Base-by-base conservation (phyloP, 1,284 basidiomycete genomes). In the Lentinula novae-zelandiae region DNA sequence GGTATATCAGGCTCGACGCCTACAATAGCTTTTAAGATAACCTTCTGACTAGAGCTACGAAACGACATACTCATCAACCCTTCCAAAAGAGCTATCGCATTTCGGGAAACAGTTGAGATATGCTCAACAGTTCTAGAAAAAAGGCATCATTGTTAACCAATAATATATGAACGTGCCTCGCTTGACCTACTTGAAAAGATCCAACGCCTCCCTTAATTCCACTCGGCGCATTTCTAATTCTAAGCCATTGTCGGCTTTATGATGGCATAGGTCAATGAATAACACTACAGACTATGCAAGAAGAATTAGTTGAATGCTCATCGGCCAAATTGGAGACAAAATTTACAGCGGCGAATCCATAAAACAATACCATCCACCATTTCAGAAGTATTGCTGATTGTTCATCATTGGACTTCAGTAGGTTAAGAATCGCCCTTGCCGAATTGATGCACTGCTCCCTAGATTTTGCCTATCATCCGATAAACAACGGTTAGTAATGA, bases 301-400 rank as follows among this genome's bases (percentile, higher is more conserved):
- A 48, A 22, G 17, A 15, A 53, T 22, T 20, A 4, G 53, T 31
- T 5, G 38, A 38, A 46, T 46, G 7, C 5, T 17, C 6, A 13
- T 57, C 13, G 9, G 40, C 39, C n/a, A 33, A 31, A 61, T 36
- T 38, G 6, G 12, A 27, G 12, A 7, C n/a, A 20, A 38, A 48
- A 62, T 65, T 44, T 51, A 67, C 67, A 17, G 68, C 68, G 12
- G 68, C 65, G 49, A 69, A 69, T 2, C 68, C 68, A 48, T 68
- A 69, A 33, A 69, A 69, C 39, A 69, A 59, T 5, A 68, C 65
- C 39, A 68, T 63, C 68, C 68, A 69, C 66, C 67, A 67, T 38
- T 66, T 68, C 6, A 69, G 60, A 38, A 69, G 50, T n/a, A 67
- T 64, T 1, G 65, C 64, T 10, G 66, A 66, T 5, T 64, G 63